Evolutionary conservation across 2,329 filamentous ascomycete species (phyloP).

Genomic region (Mariannaea sp.): DNA sequence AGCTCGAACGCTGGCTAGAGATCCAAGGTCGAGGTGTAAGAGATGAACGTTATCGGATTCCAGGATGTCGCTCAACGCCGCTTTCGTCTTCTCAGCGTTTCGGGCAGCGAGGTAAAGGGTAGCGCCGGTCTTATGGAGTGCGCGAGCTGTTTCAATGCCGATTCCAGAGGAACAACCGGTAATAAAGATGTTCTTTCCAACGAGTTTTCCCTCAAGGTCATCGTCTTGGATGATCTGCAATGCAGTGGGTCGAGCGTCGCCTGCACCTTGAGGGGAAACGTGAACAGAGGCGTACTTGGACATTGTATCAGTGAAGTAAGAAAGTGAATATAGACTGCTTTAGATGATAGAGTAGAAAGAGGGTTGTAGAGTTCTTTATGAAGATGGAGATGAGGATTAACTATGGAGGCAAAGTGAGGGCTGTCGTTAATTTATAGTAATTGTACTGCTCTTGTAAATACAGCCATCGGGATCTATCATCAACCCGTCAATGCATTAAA

Average conservation of each 20-base stretch:
- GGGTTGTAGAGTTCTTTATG: neutral
- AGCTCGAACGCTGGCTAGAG: conserved; percentile 31
- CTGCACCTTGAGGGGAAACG: conserved; percentile 11
- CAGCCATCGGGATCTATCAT: too few species aligned
- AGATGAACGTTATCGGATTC: conserved; percentile 18
- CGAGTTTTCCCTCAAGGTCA: conserved; percentile 8
- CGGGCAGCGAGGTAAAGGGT: conserved; percentile 1
- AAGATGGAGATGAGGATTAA: too few species aligned
- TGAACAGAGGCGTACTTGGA: conserved; percentile 11
- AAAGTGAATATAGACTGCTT: neutral
- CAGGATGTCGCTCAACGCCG: conserved; percentile 10
- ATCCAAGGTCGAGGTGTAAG: conserved; percentile 33
- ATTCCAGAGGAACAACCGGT: conserved; percentile 5
- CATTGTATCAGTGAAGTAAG: neutral
- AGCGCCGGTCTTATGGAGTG: neutral
- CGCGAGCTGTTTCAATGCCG: neutral
- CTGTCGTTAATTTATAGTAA: too few species aligned
- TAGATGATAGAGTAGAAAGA: neutral
- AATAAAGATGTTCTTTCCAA: neutral
- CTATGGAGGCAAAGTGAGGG: too few species aligned
- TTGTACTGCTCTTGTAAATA: too few species aligned
- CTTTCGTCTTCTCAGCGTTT: neutral
- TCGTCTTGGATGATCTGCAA: conserved; percentile 20
- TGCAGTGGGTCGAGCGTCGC: conserved; percentile 22
- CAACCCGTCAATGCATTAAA: too few species aligned